Conservation (phyloP, 768 basidiomycete species). For the Mycena filopes region DNA sequence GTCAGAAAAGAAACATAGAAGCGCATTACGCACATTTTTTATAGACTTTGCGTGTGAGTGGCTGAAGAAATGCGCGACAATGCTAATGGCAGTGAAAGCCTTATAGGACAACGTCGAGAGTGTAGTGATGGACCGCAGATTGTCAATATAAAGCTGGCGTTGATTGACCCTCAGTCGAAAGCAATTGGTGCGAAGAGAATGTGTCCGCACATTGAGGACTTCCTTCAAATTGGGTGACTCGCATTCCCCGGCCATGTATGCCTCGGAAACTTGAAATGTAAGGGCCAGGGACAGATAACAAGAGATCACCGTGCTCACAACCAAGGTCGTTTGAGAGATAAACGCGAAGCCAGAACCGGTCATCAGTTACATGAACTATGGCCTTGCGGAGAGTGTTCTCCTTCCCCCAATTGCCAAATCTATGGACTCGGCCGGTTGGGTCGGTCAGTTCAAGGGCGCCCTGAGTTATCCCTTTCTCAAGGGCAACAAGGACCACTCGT, state of each 20-base stretch:
- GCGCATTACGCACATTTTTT: constrained; percentile 52
- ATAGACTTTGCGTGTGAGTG: constrained; percentile 55
- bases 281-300: not conserved
- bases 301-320: constrained; percentile 41
- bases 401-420: constrained; percentile 5
- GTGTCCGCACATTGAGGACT: constrained; percentile 46
- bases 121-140: constrained; percentile 27
- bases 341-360: constrained; percentile 25
- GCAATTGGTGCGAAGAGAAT: not conserved
- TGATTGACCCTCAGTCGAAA: too few species aligned
- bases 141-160: constrained; percentile 49
- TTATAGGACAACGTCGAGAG: constrained; percentile 44
- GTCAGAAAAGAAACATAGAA: constrained; percentile 40
- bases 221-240: constrained; percentile 46
- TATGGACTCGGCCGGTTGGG: constrained; percentile 1
- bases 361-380: constrained; percentile 4
- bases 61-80: constrained; percentile 44
- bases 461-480: not conserved
- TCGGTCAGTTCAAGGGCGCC: constrained; percentile 14
- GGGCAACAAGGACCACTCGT: not conserved
- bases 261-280: constrained; percentile 46
- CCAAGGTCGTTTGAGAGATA: constrained; percentile 46
- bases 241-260: constrained; percentile 52
- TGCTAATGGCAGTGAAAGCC: constrained; percentile 23
- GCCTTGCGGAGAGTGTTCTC: constrained; percentile 3